These are phyloP conservation scores for Hypoxylon sp. DNA, from an alignment of 2,329 filamentous ascomycete species.

Conservation along the genomic window DNA sequence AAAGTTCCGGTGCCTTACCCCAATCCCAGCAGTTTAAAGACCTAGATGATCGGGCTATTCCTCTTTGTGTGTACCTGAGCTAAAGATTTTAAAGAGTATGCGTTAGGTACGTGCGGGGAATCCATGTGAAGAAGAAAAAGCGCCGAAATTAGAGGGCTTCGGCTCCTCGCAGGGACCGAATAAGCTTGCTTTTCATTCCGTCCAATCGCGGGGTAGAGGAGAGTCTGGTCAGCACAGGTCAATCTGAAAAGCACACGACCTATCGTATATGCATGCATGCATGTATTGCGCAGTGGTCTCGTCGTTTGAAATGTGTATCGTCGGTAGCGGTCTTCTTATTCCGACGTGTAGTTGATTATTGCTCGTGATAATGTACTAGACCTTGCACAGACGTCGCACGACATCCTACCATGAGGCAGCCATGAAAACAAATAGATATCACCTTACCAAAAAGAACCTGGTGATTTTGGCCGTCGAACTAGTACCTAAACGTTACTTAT, in stretches of 20 bases:
- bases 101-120: too few relatives aligned
- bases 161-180: slow-evolving; percentile 16
- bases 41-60: not conserved
- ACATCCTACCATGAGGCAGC: slow-evolving; percentile 10
- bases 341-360: slow-evolving; percentile 17
- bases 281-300: too few relatives aligned
- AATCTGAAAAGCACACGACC: slow-evolving; percentile 26
- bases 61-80: slow-evolving; percentile 27
- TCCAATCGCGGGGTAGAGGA: not conserved
- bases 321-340: slow-evolving; percentile 6
- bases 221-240: slow-evolving; percentile 5
- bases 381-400: slow-evolving; percentile 6
- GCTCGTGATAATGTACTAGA: slow-evolving; percentile 15
- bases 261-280: slow-evolving; percentile 43
- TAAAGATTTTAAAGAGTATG: too few relatives aligned
- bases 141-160: slow-evolving; percentile 28
- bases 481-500: too few relatives aligned
- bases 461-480: too few relatives aligned
- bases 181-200: not conserved
- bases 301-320: too few relatives aligned
- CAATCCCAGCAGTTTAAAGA: slow-evolving; percentile 6
- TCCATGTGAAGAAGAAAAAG: slow-evolving; percentile 29
- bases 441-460: slow-evolving; percentile 7
- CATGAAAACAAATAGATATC: slow-evolving; percentile 7
- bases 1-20: slow-evolving; percentile 33